phyloP scores from a whole-genome alignment of 192 early-diverging fungal genomes.

The Coemansia sp. region DNA sequence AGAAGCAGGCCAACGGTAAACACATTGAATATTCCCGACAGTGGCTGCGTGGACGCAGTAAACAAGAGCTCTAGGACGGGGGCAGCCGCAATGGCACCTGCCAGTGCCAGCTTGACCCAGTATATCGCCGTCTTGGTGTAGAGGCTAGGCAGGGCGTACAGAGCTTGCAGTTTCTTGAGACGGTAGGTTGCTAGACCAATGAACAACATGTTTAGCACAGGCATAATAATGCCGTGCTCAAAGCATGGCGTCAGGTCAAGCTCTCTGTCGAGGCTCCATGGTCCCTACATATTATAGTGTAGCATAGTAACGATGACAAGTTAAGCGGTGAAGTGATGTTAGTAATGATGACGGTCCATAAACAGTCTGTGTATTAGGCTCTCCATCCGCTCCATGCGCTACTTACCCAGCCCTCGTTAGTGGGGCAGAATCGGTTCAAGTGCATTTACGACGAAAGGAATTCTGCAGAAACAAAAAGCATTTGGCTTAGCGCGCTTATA shows the following conservation, averaged over 20 bases:
- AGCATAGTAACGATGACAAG: too few species aligned
- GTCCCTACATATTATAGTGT: constrained; percentile 21
- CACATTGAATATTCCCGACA: constrained; percentile 1
- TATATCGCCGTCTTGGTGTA: constrained; percentile 14
- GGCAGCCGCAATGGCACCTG: background rate
- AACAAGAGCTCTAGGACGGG: constrained; percentile 15
- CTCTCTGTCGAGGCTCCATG: constrained; percentile 23
- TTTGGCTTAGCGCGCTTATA: too few species aligned
- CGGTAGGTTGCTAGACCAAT: constrained; percentile 9
- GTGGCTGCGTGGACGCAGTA: too few species aligned
- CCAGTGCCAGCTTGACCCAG: constrained; percentile 32
- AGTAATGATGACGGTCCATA: too few species aligned
- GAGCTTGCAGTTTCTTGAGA: background rate
- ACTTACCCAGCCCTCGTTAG: constrained; percentile 27
- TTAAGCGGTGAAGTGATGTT: background rate
- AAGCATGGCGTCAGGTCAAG: constrained; percentile 41
- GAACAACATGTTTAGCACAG: constrained; percentile 19
- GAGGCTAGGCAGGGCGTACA: constrained; percentile 2
- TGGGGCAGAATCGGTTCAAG: constrained; percentile 11
- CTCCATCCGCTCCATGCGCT: too few species aligned
- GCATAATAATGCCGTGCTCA: constrained; percentile 29
- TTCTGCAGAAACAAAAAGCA: background rate
- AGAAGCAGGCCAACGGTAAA: constrained; percentile 18
- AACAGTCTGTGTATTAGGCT: too few species aligned
- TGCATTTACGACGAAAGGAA: background rate